Conservation (phyloP, 139 green algal species). For the Coccomyxa sp. region DNA sequence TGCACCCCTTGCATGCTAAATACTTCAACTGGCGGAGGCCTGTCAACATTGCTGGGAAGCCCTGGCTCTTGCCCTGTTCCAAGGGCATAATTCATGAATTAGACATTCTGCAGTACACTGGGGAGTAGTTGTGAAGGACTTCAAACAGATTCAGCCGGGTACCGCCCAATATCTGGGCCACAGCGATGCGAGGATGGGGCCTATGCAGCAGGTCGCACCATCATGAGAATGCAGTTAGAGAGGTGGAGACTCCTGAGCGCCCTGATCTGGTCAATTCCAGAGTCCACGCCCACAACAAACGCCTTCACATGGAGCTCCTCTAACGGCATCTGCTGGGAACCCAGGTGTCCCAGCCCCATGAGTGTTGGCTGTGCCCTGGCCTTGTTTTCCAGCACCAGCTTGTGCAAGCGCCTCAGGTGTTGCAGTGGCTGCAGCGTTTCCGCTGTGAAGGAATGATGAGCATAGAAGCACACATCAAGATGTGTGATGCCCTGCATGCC, state of each 20-base stretch:
- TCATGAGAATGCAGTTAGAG: neutral
- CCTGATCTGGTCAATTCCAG: neutral
- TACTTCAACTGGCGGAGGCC: neutral
- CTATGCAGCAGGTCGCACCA: neutral
- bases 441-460: neutral
- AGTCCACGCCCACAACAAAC: neutral
- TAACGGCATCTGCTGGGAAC: neutral
- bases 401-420: neutral
- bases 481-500: neutral
- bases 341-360: neutral
- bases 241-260: neutral
- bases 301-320: neutral
- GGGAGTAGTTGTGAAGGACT: neutral
- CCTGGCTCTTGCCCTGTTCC: neutral
- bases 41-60: neutral
- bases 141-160: neutral
- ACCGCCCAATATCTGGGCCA: neutral
- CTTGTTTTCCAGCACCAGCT: neutral
- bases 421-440: neutral
- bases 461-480: neutral
- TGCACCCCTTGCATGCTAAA: neutral
- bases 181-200: neutral
- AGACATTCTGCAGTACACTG: neutral
- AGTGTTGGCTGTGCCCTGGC: neutral
- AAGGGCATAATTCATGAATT: neutral